Conservation (phyloP, 768 basidiomycete species). For the Lentinus tigrinus region DNA sequence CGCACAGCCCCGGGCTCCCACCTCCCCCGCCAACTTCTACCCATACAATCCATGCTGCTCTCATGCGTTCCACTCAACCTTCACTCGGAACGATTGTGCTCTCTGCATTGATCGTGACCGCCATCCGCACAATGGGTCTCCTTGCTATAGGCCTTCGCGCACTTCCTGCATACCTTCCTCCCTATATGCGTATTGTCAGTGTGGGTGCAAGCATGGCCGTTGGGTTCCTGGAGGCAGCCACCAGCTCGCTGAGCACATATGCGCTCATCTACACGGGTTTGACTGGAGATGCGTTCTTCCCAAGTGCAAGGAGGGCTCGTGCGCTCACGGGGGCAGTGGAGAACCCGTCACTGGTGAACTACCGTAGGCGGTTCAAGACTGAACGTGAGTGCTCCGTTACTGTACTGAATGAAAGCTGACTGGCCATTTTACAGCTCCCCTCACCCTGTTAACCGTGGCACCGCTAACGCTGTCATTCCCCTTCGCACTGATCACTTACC, state of each 20-base stretch:
- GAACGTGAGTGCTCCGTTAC: conserved; percentile 48
- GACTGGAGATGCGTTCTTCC: conserved; percentile 52
- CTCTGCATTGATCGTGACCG: conserved; percentile 73
- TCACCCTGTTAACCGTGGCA: conserved; percentile 73
- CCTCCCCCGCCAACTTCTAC: conserved; percentile 53
- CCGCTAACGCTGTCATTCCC: conserved; percentile 81
- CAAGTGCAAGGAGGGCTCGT: conserved; percentile 53
- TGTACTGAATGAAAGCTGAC: no score
- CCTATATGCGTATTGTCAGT: conserved; percentile 41
- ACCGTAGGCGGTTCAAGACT: conserved; percentile 47
- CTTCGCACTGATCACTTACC: conserved; percentile 77
- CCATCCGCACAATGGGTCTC: conserved; percentile 58
- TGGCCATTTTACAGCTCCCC: conserved; percentile 42
- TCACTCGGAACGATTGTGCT: conserved; percentile 80
- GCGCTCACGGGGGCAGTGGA: conserved; percentile 58
- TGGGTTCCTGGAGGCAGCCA: conserved; percentile 43
- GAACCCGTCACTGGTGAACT: conserved; percentile 38
- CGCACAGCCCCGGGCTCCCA: conserved; percentile 29
- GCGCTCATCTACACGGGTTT: conserved; percentile 54
- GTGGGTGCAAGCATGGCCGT: conserved; percentile 38
- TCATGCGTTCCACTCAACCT: conserved; percentile 76
- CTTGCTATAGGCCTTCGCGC: conserved; percentile 50
- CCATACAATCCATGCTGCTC: conserved; percentile 72
- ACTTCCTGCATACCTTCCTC: conserved; percentile 54
- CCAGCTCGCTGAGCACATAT: conserved; percentile 58